Conservation (phyloP, 768 basidiomycete species). For the Agrocybe chaxingu region DNA sequence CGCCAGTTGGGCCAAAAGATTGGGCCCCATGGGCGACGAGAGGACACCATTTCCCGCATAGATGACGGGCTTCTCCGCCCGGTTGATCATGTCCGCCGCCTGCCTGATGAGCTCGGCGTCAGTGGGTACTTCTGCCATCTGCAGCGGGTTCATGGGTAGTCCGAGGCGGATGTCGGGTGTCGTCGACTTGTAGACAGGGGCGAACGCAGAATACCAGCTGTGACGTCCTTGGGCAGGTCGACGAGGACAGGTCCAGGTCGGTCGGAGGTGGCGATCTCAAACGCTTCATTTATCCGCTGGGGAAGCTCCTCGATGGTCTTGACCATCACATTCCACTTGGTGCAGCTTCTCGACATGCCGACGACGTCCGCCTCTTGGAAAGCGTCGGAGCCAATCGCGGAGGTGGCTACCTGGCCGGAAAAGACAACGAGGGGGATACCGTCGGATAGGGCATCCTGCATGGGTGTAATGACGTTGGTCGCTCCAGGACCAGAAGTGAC, state of each 20-base stretch:
- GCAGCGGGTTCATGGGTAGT: constrained; percentile 73
- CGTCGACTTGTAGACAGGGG: constrained; percentile 85
- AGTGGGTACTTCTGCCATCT: constrained; percentile 49
- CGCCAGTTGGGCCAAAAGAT: constrained; percentile 74
- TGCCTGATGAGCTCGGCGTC: constrained; percentile 70
- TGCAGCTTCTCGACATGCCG: constrained; percentile 95
- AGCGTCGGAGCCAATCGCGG: constrained; percentile 97
- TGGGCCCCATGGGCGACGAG: constrained; percentile 76
- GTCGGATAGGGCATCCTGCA: constrained; percentile 96
- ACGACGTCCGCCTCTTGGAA: constrained; percentile 99
- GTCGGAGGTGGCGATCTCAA: constrained; percentile 97
- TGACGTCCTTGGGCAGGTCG: constrained; percentile 98
- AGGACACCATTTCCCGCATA: constrained; percentile 94
- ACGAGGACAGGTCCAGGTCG: constrained; percentile 97
- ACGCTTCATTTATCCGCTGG: constrained; percentile 95
- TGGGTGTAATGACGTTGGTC: constrained; percentile 95
- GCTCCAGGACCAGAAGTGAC: constrained; percentile 98
- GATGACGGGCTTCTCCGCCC: constrained; percentile 85
- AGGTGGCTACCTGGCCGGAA: constrained; percentile 96
- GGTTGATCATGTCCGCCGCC: constrained; percentile 90
- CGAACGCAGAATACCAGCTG: constrained; percentile 83
- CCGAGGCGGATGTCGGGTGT: constrained; percentile 76
- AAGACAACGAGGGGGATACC: constrained; percentile 95
- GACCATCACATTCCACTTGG: constrained; percentile 99
- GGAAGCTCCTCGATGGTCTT: constrained; percentile 96